These are phyloP conservation scores for Penicillium dipodomyicola DNA, from an alignment of 495 filamentous ascomycete species.

Conservation along the genomic window DNA sequence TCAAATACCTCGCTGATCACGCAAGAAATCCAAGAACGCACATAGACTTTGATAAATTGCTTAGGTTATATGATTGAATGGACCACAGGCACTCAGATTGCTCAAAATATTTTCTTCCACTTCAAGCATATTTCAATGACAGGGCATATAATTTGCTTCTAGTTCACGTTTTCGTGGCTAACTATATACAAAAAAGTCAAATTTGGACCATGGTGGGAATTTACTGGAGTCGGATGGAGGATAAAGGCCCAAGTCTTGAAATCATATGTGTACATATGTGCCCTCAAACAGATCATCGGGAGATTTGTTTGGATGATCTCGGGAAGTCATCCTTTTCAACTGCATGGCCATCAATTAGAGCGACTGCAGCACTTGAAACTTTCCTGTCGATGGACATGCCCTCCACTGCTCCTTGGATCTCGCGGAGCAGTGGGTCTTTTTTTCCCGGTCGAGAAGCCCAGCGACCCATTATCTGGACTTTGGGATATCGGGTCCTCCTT, in stretches of 20 bases:
- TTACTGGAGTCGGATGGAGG: no score
- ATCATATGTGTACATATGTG: background rate
- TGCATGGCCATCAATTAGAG: background rate
- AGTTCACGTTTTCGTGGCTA: background rate
- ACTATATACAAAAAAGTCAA: background rate
- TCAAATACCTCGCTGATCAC: no score
- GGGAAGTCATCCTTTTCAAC: background rate
- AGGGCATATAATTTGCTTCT: background rate
- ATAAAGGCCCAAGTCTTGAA: no score
- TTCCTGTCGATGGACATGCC: background rate
- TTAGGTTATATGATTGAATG: no score
- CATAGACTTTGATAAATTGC: no score
- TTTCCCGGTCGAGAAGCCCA: background rate
- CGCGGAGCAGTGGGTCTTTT: constrained; percentile 1
- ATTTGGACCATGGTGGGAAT: background rate
- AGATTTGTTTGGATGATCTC: background rate
- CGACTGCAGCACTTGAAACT: background rate
- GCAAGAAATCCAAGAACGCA: no score
- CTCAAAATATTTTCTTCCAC: no score
- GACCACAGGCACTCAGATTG: no score
- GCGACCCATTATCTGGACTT: background rate
- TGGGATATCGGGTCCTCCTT: background rate
- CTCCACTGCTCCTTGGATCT: background rate
- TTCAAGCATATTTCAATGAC: no score
- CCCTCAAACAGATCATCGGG: background rate